Percentiles rank a stretch among this genome's conserved stretches.
These are phyloP conservation scores for Claviceps humidiphila DNA, from an alignment of 2,329 filamentous ascomycete species.

Conservation along the genomic window DNA sequence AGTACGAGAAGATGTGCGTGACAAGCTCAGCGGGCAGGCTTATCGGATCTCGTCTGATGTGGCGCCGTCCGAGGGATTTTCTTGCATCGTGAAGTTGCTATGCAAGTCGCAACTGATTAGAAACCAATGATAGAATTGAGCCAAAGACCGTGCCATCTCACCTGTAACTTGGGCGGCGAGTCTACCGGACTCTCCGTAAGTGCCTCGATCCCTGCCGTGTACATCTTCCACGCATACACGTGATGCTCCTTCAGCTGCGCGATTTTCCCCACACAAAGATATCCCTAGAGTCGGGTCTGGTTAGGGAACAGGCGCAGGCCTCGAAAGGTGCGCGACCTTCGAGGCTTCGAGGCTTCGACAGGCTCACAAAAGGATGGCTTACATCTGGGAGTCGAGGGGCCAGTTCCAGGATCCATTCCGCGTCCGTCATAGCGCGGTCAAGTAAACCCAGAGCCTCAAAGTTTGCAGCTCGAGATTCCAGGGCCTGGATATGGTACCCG, in stretches of 20 bases:
- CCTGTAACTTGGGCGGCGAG: constrained; percentile 16
- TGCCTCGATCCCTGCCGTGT: no score
- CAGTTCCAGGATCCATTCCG: constrained; percentile 30
- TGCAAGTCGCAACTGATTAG: neutral
- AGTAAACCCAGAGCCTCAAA: constrained; percentile 26
- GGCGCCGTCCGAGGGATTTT: constrained; percentile 19
- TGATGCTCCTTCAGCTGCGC: constrained; percentile 23
- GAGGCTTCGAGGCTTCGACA: no score
- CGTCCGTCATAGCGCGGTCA: constrained; percentile 24
- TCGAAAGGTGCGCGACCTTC: neutral
- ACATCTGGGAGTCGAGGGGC: constrained; percentile 28
- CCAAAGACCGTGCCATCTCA: constrained; percentile 7
- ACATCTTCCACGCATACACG: constrained; percentile 11
- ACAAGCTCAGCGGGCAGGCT: constrained; percentile 23
- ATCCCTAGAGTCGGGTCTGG: constrained; percentile 18
- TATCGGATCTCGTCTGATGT: constrained; percentile 7
- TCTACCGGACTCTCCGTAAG: no score
- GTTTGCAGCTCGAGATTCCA: constrained; percentile 28
- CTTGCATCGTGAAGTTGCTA: constrained; percentile 20
- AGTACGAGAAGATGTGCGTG: constrained; percentile 21
- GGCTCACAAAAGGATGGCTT: constrained; percentile 3
- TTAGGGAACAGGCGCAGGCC: neutral
- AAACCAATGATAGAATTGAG: neutral
- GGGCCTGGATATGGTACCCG: constrained; percentile 23
- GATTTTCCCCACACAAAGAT: constrained; percentile 28